These are phyloP conservation scores for Rhizopogon salebrosus DNA, from an alignment of 768 basidiomycete genomes.

Conservation along the genomic window DNA sequence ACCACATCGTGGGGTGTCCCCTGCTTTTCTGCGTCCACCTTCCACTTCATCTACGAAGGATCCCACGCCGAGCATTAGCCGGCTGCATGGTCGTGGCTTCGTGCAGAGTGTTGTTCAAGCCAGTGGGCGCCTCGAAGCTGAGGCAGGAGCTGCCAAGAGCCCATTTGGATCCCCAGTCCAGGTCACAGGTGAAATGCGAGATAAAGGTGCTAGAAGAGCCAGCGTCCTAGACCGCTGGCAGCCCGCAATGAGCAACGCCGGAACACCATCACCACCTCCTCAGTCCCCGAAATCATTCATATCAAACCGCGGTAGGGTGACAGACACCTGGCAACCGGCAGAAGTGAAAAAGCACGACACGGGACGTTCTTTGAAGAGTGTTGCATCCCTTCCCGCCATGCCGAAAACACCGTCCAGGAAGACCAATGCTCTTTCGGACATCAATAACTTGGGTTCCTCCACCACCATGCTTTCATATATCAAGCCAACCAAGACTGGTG, in stretches of 20 bases:
- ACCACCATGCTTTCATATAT: conserved; percentile 71
- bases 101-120: conserved; percentile 79
- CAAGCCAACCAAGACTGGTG: conserved; percentile 43
- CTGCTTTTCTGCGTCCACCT: conserved; percentile 49
- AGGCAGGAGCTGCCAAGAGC: conserved; percentile 21
- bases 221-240: conserved; percentile 76
- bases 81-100: conserved; percentile 81
- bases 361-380: conserved; percentile 32
- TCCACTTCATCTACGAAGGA: conserved; percentile 52
- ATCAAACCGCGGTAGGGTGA: conserved; percentile 35
- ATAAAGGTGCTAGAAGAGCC: conserved; percentile 27
- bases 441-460: conserved; percentile 59
- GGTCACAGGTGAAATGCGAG: conserved; percentile 32
- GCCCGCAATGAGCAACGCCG: conserved; percentile 26
- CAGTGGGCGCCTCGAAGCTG: conserved; percentile 45
- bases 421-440: conserved; percentile 19
- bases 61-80: conserved; percentile 75
- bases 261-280: conserved; percentile 32
- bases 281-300: conserved; percentile 34
- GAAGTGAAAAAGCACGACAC: conserved; percentile 28
- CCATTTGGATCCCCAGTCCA: conserved; percentile 26
- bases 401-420: conserved; percentile 25
- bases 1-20: conserved; percentile 41
- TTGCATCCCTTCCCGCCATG: conserved; percentile 35
- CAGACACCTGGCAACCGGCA: conserved; percentile 20